Base-by-base conservation (phyloP, 2,329 filamentous ascomycete genomes). In the Echinosphaeria canescens region DNA sequence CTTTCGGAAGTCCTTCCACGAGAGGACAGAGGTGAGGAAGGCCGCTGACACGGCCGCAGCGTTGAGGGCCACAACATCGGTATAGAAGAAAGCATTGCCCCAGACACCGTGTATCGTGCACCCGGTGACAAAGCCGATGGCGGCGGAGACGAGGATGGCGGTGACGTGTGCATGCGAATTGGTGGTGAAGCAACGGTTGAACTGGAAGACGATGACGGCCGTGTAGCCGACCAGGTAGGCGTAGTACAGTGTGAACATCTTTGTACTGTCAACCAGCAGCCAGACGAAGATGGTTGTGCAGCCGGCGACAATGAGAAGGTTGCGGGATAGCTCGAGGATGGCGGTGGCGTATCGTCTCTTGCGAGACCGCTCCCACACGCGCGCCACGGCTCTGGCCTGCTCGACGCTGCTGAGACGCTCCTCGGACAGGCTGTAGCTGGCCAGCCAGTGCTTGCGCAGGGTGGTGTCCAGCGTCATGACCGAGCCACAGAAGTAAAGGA, bases 161-260 rank as follows among this genome's bases (percentile, higher is more conserved):
- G 35, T 36, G 24, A 48, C 40, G 27, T 50, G 47, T 4, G 38
- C 36, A 23, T 33, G 34, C 20, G 47, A 37, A 28, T 47, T 43
- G 2, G 39, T 48, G 10, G 48, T 49, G 35, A 51, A 51, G 31
- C 48, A 48, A 5, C 48, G 42, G 32, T 51, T 51, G 39, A 49
- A 49, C 38, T 51, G 47, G 33, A 50, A 49, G 13, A 50, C 17
- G 26, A 51, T 40, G 27, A 49, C 46, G 9, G 41, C 37, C 1
- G 43, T 42, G 33, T 51, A 51, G 1, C 45, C 47, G 11, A 46
- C 32, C 19, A 40, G 33, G 30, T 51, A 51, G 13, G 38, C 34
- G 26, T 42, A 47, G 29, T 48, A 51, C 5, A 48, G 31, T 17
- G 40, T 34, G n/a, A 43, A 39, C 8, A 44, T 44, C n/a, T 41